phyloP scores from a whole-genome alignment of 495 filamentous ascomycete species.

The Podospora pseudopauciseta region DNA sequence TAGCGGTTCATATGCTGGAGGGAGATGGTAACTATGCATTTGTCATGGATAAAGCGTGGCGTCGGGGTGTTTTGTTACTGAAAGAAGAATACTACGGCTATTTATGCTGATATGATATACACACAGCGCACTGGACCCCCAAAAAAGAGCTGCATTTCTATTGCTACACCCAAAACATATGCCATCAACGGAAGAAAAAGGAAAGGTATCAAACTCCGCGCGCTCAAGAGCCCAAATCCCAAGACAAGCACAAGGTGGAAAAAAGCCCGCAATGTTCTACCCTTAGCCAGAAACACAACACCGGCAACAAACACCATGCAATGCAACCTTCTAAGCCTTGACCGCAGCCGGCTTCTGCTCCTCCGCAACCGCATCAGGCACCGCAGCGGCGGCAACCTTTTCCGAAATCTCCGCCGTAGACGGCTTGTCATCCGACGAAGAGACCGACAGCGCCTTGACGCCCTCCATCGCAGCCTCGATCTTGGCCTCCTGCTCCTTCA shows the following conservation, averaged over 20 bases:
- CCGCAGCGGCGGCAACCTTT: conserved; percentile 5
- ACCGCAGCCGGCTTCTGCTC: neutral
- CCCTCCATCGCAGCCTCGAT: conserved; percentile 13
- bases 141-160: neutral
- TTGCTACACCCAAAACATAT: neutral
- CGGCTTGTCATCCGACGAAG: conserved; percentile 4
- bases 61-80: neutral
- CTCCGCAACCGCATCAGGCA: neutral
- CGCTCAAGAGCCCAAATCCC: neutral
- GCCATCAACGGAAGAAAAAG: neutral
- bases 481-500: conserved; percentile 8
- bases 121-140: neutral
- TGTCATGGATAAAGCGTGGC: neutral
- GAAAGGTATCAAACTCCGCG: conserved; percentile 2
- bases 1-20: neutral
- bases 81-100: neutral
- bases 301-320: conserved; percentile 1
- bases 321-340: neutral
- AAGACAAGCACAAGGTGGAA: neutral
- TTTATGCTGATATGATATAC: neutral
- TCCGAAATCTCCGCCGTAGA: conserved; percentile 16
- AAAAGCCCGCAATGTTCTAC: neutral
- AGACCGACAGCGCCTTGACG: conserved; percentile 12
- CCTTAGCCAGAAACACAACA: neutral
- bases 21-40: neutral